phyloP scores from a whole-genome alignment of 768 basidiomycete species.

The Chalciporus chontae region DNA sequence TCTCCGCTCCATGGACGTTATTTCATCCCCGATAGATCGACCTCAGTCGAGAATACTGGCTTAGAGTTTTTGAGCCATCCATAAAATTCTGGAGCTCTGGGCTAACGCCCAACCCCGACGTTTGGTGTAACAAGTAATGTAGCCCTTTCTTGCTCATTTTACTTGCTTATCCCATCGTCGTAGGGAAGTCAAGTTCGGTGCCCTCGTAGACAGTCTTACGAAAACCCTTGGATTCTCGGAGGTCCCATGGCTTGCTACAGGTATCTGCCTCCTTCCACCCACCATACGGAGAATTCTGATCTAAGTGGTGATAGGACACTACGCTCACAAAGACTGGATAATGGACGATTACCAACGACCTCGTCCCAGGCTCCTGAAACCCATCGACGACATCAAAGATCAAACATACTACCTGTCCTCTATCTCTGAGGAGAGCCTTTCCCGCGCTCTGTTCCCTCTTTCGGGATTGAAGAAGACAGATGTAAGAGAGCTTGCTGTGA shows the following conservation, averaged over 20 bases:
- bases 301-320: conserved; percentile 59
- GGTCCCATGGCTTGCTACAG: conserved; percentile 75
- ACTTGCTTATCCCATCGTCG: background rate
- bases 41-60: conserved; percentile 90
- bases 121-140: conserved; percentile 81
- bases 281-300: background rate
- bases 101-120: conserved; percentile 87
- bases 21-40: conserved; percentile 55
- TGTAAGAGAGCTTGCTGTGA: conserved; percentile 68
- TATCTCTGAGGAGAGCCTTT: conserved; percentile 61
- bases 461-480: conserved; percentile 61
- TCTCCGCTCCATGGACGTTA: background rate
- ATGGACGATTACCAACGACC: conserved; percentile 2
- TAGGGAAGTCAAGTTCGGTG: conserved; percentile 91
- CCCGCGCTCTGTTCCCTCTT: conserved; percentile 77
- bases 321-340: conserved; percentile 67
- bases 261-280: conserved; percentile 33
- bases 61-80: conserved; percentile 84
- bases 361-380: conserved; percentile 53
- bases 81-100: conserved; percentile 75
- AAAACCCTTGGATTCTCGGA: conserved; percentile 28
- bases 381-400: conserved; percentile 68
- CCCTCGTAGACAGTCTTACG: conserved; percentile 64
- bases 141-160: background rate
- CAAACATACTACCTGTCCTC: conserved; percentile 90